These are phyloP conservation scores for Diutina ranongensis DNA, from an alignment of 1,139 yeast genomes.

Conservation along the genomic window DNA sequence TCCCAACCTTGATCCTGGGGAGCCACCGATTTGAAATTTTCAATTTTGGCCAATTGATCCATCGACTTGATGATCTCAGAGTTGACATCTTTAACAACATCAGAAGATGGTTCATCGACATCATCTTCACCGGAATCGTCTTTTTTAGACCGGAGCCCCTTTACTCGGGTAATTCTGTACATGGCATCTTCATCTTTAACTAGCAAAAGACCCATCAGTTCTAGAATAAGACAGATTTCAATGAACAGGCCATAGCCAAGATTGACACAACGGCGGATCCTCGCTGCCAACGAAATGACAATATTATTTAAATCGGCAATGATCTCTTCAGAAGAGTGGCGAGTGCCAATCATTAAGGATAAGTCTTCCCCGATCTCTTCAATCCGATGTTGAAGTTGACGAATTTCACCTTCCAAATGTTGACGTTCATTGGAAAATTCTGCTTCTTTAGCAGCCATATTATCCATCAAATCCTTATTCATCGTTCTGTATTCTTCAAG, in stretches of 20 bases:
- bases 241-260: slow-evolving; percentile 20
- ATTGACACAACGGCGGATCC: slow-evolving; percentile 14
- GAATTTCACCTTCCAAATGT: too few species aligned
- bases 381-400: slow-evolving; percentile 21
- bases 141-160: slow-evolving; percentile 45
- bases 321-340: slow-evolving; percentile 19
- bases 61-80: background rate
- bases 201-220: slow-evolving; percentile 66
- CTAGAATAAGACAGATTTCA: slow-evolving; percentile 52
- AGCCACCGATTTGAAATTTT: background rate
- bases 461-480: slow-evolving; percentile 55
- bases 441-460: slow-evolving; percentile 50
- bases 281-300: slow-evolving; percentile 14
- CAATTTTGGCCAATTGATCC: background rate
- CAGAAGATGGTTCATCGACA: slow-evolving; percentile 9
- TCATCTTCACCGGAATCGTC: slow-evolving; percentile 7
- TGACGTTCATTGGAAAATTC: slow-evolving; percentile 47
- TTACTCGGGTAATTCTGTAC: slow-evolving; percentile 49
- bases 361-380: slow-evolving; percentile 38
- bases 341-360: slow-evolving; percentile 35
- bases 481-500: slow-evolving; percentile 24
- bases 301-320: slow-evolving; percentile 19
- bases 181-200: slow-evolving; percentile 22
- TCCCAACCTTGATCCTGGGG: background rate
- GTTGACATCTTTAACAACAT: background rate